Percentiles rank a stretch among this genome's conserved stretches.
Evolutionary conservation across 164 flowering plant species (phyloP).

Genomic region (Pachysandra terminalis): DNA sequence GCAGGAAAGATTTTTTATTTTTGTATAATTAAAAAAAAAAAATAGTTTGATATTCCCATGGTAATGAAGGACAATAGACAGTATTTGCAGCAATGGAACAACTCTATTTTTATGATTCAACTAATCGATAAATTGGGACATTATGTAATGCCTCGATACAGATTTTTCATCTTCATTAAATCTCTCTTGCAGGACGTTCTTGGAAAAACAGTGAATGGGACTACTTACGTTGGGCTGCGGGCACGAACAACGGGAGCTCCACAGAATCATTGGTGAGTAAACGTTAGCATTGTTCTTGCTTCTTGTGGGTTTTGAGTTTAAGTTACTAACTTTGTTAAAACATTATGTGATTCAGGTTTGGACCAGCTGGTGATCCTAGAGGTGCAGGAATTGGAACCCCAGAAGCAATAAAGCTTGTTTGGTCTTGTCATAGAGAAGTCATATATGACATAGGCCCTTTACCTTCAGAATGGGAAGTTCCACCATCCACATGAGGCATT

Average conservation of each 20-base stretch:
- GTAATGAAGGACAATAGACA: background rate
- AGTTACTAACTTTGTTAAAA: conserved; percentile 1
- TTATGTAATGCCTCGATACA: too few species aligned
- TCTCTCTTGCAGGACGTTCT: conserved; percentile 63
- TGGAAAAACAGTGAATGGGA: conserved; percentile 91
- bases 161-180: conserved; percentile 4
- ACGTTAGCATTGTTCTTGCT: background rate
- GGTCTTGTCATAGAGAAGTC: conserved; percentile 98
- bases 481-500: conserved; percentile 58
- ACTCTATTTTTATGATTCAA: too few species aligned
- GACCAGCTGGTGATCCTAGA: conserved; percentile 97
- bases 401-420: conserved; percentile 93
- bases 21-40: too few species aligned
- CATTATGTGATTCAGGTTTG: conserved; percentile 61
- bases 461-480: conserved; percentile 60
- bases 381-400: conserved; percentile 99
- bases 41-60: background rate
- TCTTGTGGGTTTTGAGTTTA: background rate
- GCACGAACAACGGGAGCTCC: conserved; percentile 99
- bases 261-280: conserved; percentile 89
- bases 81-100: too few species aligned
- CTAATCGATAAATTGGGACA: too few species aligned
- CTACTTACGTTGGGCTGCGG: conserved; percentile 91
- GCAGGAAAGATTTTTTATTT: too few species aligned
- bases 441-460: conserved; percentile 90